phyloP scores from a whole-genome alignment of 192 early-diverging fungal species.

The Spinellus fusiger region DNA sequence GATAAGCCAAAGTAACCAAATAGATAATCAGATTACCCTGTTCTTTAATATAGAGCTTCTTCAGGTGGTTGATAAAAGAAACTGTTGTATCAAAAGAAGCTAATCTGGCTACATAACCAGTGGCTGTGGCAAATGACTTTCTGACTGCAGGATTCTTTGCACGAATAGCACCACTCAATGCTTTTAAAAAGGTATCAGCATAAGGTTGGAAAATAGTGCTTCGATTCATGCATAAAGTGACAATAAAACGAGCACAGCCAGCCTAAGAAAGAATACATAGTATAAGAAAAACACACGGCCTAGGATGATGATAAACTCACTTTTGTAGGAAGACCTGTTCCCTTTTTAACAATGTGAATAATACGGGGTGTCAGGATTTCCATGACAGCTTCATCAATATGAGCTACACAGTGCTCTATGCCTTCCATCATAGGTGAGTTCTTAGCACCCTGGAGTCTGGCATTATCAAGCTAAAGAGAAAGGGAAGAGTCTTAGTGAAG shows the following conservation, averaged over 20 bases:
- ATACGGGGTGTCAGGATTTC: constrained; percentile 61
- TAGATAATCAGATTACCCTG: constrained; percentile 31
- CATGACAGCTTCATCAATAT: constrained; percentile 70
- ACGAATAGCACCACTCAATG: constrained; percentile 64
- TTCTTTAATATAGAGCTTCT: constrained; percentile 69
- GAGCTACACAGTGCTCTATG: constrained; percentile 69
- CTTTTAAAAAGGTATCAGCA: constrained; percentile 71
- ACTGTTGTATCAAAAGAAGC: constrained; percentile 49
- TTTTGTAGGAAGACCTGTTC: constrained; percentile 85
- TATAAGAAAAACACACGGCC: neutral
- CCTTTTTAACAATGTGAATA: constrained; percentile 66
- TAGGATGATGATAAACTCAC: too few species aligned
- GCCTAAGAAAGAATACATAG: constrained; percentile 51
- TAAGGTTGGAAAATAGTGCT: constrained; percentile 58
- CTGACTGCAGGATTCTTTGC: constrained; percentile 78
- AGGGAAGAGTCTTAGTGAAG: neutral
- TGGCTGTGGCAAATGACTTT: constrained; percentile 80
- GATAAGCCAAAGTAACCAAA: neutral
- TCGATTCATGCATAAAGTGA: constrained; percentile 66
- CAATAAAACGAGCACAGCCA: constrained; percentile 82
- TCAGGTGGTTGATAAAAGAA: constrained; percentile 66
- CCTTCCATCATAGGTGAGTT: constrained; percentile 94
- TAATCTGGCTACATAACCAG: constrained; percentile 71
- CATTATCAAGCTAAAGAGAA: constrained; percentile 76
- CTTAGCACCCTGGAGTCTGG: constrained; percentile 75